phyloP scores from a whole-genome alignment of 805 yeast species.

The Ogataea angusta region DNA sequence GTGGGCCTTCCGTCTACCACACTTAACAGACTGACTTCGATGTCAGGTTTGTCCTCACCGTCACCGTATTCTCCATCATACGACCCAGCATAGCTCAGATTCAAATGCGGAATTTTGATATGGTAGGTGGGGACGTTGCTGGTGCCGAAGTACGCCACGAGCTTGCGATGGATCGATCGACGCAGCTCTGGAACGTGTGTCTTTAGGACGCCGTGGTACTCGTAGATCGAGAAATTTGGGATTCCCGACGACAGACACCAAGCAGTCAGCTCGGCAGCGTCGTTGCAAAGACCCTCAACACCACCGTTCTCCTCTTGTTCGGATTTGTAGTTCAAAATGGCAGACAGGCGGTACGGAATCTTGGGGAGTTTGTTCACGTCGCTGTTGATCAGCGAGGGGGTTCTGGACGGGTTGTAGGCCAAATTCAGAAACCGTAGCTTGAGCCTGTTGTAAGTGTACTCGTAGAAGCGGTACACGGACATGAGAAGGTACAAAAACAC shows the following conservation, averaged over 20 bases:
- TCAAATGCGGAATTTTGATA: conserved; percentile 66
- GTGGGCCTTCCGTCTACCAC: conserved; percentile 85
- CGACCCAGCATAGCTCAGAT: conserved; percentile 43
- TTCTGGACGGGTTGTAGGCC: conserved; percentile 65
- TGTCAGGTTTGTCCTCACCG: conserved; percentile 33
- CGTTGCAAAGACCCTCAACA: conserved; percentile 71
- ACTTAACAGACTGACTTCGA: conserved; percentile 66
- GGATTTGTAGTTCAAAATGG: conserved; percentile 67
- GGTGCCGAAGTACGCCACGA: conserved; percentile 72
- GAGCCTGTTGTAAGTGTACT: conserved; percentile 49
- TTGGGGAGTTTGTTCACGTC: conserved; percentile 74
- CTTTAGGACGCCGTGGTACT: conserved; percentile 67
- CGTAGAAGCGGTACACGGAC: conserved; percentile 51
- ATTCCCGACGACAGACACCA: conserved; percentile 94
- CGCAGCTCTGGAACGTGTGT: conserved; percentile 53
- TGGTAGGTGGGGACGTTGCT: conserved; percentile 59
- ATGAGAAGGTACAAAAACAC: conserved; percentile 52
- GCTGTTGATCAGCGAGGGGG: conserved; percentile 82
- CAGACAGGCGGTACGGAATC: conserved; percentile 73
- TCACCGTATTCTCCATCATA: conserved; percentile 31
- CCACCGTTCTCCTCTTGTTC: conserved; percentile 91
- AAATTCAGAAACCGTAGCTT: conserved; percentile 56
- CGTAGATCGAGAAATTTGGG: conserved; percentile 68
- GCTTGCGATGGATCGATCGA: conserved; percentile 52
- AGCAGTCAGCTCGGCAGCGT: conserved; percentile 71